A percentile compares a stretch with the other conserved stretches of the same genome.
Evolutionary conservation across 352 stramenopile genomes (phyloP).

Genomic region (Hyaloperonospora arabidopsidis): DNA sequence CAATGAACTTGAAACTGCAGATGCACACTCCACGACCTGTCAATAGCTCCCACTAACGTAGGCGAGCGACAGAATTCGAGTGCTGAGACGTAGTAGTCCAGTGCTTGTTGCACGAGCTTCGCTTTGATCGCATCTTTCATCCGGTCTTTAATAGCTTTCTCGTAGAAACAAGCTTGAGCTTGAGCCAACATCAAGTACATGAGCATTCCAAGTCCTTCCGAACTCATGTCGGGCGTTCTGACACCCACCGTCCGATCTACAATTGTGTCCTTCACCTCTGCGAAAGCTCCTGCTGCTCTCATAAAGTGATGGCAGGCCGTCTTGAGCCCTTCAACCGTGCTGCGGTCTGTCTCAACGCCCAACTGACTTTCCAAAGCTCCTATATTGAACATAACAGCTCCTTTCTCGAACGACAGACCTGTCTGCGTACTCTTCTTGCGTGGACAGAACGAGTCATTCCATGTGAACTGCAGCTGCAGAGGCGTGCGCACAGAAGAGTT

Average conservation of each 20-base stretch:
- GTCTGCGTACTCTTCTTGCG: conserved; percentile 71
- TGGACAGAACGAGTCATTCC: conserved; percentile 87
- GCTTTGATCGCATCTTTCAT: conserved; percentile 79
- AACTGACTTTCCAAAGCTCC: conserved; percentile 76
- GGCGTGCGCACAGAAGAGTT: conserved; percentile 3
- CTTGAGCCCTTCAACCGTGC: conserved; percentile 69
- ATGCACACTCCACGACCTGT: conserved; percentile 59
- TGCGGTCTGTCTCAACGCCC: conserved; percentile 72
- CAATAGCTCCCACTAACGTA: conserved; percentile 39
- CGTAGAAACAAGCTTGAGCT: conserved; percentile 87
- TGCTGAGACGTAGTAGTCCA: conserved; percentile 53
- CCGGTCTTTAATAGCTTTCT: conserved; percentile 86
- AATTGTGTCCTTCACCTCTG: conserved; percentile 49
- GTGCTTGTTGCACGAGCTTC: conserved; percentile 73
- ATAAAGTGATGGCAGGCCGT: conserved; percentile 81
- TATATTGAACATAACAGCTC: conserved; percentile 84
- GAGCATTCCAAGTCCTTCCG: conserved; percentile 63
- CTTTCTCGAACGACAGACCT: conserved; percentile 67
- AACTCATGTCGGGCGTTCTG: conserved; percentile 50
- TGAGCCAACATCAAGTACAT: conserved; percentile 74
- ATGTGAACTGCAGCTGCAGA: conserved; percentile 77
- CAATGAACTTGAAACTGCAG: conserved; percentile 63
- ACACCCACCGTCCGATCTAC: conserved; percentile 33
- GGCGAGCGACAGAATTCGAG: conserved; percentile 53
- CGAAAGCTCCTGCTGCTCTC: conserved; percentile 67